Evolutionary conservation across 768 basidiomycete genomes (phyloP), one percentile per base, ranked within the genome.

Genomic region (Tulasnella sp.): DNA sequence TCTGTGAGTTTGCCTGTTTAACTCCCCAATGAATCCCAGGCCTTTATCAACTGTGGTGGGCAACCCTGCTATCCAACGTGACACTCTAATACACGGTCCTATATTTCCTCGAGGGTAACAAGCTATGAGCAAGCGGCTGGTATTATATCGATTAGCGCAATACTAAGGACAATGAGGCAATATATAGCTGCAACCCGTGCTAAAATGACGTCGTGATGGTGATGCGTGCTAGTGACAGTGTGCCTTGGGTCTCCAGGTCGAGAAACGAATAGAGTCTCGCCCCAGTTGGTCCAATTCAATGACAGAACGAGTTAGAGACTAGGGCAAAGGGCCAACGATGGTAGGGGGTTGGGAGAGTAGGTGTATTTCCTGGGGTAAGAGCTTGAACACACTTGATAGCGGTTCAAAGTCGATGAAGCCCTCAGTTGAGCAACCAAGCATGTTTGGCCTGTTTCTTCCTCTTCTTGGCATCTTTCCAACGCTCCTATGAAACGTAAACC

Each of bases 371-470:
- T n/a, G n/a, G n/a, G n/a, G n/a, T n/a, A n/a, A n/a, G n/a, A n/a
- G n/a, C n/a, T 14, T 14, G 21, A 52, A 52, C 4, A 24, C 24
- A n/a, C n/a, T n/a, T 21, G 48, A 2, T 52, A 52, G 18, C 18
- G 3, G 48, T 52, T 24, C 19, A 10, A 24, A 52, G 18, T 68
- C 12, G 27, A 1, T 34, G 34, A 5, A 34, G 1, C 62, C n/a
- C 7, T 81, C 73, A 93, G 82, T 91, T 93, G 84, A 94, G 90
- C 82, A 95, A 84, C 94, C 94, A 95, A 12, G 94, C 94, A 1
- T 93, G 95, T 87, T 94, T 95, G 52, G 93, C 93, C 12, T 94
- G 90, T 86, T 95, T 95, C 87, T 95, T 95, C 83, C 87, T 85
- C 81, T 86, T 88, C 85, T 95, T 95, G 87, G 93, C 92, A 84